phyloP scores from a whole-genome alignment of 345 rosid species.

The Rhodomyrtus tomentosa region DNA sequence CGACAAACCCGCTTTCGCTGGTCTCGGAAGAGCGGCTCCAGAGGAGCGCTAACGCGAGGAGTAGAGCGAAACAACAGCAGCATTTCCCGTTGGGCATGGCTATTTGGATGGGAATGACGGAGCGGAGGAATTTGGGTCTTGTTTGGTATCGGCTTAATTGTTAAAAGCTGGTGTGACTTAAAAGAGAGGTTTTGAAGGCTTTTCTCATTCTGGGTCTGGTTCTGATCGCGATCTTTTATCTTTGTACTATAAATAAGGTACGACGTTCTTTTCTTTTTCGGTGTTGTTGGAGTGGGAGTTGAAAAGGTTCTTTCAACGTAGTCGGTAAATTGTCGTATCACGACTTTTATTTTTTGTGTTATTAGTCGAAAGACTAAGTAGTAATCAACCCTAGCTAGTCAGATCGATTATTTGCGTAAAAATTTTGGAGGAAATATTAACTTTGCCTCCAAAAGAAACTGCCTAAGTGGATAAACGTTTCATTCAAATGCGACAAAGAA shows the following conservation, averaged over 20 bases:
- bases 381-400: neutral
- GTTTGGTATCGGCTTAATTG: neutral
- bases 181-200: neutral
- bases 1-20: neutral
- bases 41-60: neutral
- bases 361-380: neutral
- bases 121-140: neutral
- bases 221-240: neutral
- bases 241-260: neutral
- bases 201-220: neutral
- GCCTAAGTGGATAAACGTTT: neutral
- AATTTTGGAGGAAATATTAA: neutral
- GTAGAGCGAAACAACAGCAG: neutral
- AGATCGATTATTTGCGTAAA: neutral
- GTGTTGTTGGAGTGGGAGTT: conserved; percentile 16
- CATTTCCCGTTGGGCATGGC: neutral
- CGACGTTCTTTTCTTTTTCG: neutral
- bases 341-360: neutral
- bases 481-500: neutral
- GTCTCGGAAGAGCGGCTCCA: neutral
- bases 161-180: neutral
- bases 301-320: conserved; percentile 16
- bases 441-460: neutral
- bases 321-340: conserved; percentile 9
- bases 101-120: neutral